Percentiles rank a stretch among this genome's conserved stretches.
phyloP scores from a whole-genome alignment of 2,329 filamentous ascomycete species.

The Pseudogymnoascus sp. region DNA sequence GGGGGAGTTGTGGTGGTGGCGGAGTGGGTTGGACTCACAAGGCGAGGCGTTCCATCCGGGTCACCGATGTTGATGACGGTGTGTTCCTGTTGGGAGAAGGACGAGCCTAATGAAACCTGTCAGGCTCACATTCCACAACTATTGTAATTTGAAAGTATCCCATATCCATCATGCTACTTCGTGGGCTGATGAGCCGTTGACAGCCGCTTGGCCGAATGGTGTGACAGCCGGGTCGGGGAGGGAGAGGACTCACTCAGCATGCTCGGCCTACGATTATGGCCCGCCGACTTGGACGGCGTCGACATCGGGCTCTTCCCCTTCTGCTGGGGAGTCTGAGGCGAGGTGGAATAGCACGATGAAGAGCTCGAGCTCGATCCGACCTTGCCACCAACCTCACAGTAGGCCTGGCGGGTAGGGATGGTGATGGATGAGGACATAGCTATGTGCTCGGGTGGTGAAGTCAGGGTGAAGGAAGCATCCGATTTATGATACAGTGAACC shows the following conservation, averaged over 20 bases:
- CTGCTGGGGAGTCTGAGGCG: constrained; percentile 42
- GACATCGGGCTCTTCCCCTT: constrained; percentile 34
- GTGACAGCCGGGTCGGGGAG: constrained; percentile 5
- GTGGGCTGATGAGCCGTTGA: not conserved
- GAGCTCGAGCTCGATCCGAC: constrained; percentile 31
- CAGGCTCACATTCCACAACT: not conserved
- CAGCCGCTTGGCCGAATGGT: not conserved
- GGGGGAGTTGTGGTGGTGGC: constrained; percentile 14
- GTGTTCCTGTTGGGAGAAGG: constrained; percentile 66
- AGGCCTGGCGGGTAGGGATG: constrained; percentile 47
- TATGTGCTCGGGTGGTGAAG: constrained; percentile 7
- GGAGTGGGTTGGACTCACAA: constrained; percentile 46
- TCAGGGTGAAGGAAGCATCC: constrained; percentile 1
- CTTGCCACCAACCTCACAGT: constrained; percentile 35
- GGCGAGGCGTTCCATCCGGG: constrained; percentile 61
- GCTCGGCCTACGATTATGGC: constrained; percentile 52
- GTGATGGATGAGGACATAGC: constrained; percentile 62
- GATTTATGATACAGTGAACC: constrained; percentile 1
- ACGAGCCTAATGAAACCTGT: constrained; percentile 46
- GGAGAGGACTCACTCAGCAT: constrained; percentile 47
- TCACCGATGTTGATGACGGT: constrained; percentile 76
- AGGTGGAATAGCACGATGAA: constrained; percentile 52
- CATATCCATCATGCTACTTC: not conserved
- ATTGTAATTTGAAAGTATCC: not conserved
- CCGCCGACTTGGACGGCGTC: constrained; percentile 28